Evolutionary conservation across 345 rosid species (phyloP), one percentile per base, ranked within the genome.

Genomic region (Physaria fendleri): DNA sequence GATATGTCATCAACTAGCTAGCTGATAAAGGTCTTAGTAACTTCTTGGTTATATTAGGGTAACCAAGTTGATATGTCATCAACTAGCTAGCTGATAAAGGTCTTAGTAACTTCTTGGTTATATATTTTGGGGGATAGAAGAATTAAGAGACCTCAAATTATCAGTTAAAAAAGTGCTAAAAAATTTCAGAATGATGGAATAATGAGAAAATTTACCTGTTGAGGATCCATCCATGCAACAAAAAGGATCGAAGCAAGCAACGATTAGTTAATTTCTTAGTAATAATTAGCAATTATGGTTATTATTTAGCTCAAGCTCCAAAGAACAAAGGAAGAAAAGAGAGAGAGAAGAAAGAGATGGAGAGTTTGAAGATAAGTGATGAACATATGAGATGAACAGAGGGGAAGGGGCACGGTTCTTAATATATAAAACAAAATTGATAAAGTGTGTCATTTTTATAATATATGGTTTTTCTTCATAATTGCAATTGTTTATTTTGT

Each of bases 161-260:
- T 9, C 5, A 23, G n/a, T 8, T 3, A 28, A 16, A 13, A 6
- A 28, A 7, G 6, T 10, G 23, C 10, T 14, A 3, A 32, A 24
- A 23, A 18, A 0, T 12, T 34, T 34, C 5, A 8, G 21, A 20
- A 14, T 28, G 40, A 65, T 4, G 5, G 24, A 28, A 18, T 8
- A 43, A 42, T 9, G 43, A 33, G 43, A n/a, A n/a, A n/a, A n/a
- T n/a, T 37, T 70, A 82, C 91, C 91, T 80, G 82, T 48, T 47
- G 62, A 76, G 76, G 76, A 76, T 84, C 91, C 91, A 84, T 84
- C 68, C 83, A 78, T 78, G 77, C 81, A 81, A 75, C 65, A 48
- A 48, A 48, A 48, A 62, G 32, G 47, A 16, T 39, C 47, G 7
- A 49, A 58, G 52, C 37, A 49, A 58, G 52, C 37, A 56, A 49